Evolutionary conservation across 768 basidiomycete genomes (phyloP), one percentile per base, ranked within the genome.

Genomic region (Agaricus sinodeliciosus): DNA sequence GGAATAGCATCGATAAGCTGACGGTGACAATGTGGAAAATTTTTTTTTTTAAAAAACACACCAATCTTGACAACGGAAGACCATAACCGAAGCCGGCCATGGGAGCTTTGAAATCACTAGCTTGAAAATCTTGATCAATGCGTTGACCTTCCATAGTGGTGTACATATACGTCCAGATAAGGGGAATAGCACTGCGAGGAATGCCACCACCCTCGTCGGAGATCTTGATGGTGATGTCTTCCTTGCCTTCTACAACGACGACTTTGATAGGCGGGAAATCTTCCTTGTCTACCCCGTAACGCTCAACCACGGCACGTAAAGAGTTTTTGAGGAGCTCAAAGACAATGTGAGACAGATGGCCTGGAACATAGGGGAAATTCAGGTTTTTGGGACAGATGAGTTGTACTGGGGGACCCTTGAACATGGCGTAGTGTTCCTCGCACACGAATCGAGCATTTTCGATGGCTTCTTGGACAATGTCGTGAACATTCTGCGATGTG

Each of bases 151-250:
- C 77, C 89, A 90, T 88, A 11, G 86, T 92, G 47, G 90, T 92
- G 60, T 92, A 92, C 91, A 96, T 95, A 67, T 94, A 98, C 54
- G 95, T 99, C 96, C 96, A 99, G 49, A 99, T 95, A 43, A 94
- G 77, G 7, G 94, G 92, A 13, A 98, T 87, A 0, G 91, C 90
- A 56, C 86, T 69, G 73, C 92, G 69, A 22, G 92, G 81, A 51
- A 98, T 98, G 0, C 95, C 94, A 0, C 95, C 95, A 3, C 95
- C 95, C 66, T 99, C 95, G 63, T 99, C 95, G 0, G 84, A 86
- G 55, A 99, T 96, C 79, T 99, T 99, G 78, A 99, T 92, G 2
- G 95, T 98, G 62, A 98, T 96, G 62, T 98, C 95, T 64, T 97
- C 95, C 58, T 85, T 90, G n/a, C 95, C 94, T 64, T 95, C 94